These are phyloP conservation scores for Phytophthora crassamura DNA, from an alignment of 352 stramenopile genomes.

Conservation along the genomic window DNA sequence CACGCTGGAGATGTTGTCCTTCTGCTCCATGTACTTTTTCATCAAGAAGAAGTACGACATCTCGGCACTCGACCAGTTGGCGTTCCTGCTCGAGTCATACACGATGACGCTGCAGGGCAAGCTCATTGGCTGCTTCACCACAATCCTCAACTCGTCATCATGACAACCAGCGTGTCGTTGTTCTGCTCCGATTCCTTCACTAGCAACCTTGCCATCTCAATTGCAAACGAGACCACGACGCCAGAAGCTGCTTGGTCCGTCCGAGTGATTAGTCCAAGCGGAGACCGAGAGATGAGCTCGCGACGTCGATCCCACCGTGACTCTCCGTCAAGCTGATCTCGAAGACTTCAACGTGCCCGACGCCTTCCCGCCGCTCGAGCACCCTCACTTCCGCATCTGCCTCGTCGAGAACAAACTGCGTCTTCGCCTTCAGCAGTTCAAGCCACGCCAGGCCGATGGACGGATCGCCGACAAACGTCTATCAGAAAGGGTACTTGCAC, in stretches of 20 bases:
- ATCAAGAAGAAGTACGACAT: constrained; percentile 37
- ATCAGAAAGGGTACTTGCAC: constrained; percentile 16
- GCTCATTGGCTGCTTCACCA: constrained; percentile 28
- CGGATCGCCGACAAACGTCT: constrained; percentile 17
- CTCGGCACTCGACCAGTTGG: constrained; percentile 33
- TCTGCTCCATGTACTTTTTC: constrained; percentile 28
- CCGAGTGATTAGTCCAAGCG: too few species aligned
- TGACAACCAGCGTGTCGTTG: too few species aligned
- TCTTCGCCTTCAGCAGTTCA: background rate
- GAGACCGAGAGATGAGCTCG: too few species aligned
- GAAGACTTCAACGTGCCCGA: constrained; percentile 6
- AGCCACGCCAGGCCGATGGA: constrained; percentile 3
- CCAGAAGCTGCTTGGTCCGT: background rate
- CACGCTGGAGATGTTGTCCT: constrained; percentile 21
- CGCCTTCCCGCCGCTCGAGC: background rate
- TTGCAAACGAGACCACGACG: too few species aligned
- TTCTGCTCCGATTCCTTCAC: too few species aligned
- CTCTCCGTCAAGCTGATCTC: constrained; percentile 21
- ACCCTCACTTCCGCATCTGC: constrained; percentile 21
- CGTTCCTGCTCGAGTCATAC: constrained; percentile 45
- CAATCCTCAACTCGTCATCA: constrained; percentile 28
- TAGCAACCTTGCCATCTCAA: too few species aligned
- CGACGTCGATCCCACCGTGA: background rate
- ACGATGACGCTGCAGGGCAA: constrained; percentile 29
- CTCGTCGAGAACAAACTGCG: background rate